Percentiles rank a stretch among this genome's conserved stretches.
Evolutionary conservation across 2,329 filamentous ascomycete species (phyloP).

Genomic region (Aureobasidium uvarum): DNA sequence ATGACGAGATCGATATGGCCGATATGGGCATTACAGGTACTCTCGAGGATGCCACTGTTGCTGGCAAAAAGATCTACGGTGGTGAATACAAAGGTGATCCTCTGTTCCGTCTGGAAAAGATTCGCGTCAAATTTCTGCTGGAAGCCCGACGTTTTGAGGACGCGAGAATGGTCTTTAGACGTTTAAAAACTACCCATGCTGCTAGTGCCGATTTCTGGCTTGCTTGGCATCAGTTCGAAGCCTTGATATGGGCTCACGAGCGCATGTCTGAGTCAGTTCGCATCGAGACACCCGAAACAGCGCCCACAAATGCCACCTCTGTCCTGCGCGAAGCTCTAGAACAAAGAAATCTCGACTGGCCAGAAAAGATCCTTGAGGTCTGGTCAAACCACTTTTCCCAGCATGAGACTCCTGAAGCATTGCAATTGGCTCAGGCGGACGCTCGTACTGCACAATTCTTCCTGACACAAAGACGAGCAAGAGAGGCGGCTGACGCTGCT

Average conservation of each 20-base stretch:
- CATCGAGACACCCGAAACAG: conserved; percentile 53
- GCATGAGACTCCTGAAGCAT: conserved; percentile 74
- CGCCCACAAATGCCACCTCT: conserved; percentile 70
- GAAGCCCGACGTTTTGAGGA: conserved; percentile 75
- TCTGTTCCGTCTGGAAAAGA: conserved; percentile 81
- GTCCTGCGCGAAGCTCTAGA: conserved; percentile 71
- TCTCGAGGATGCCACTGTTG: conserved; percentile 75
- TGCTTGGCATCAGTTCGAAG: conserved; percentile 88
- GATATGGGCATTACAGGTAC: conserved; percentile 85
- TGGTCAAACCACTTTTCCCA: conserved; percentile 83
- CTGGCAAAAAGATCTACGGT: conserved; percentile 75
- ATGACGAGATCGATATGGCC: conserved; percentile 78
- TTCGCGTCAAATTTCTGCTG: conserved; percentile 87
- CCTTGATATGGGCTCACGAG: conserved; percentile 65
- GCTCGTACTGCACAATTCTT: conserved; percentile 66
- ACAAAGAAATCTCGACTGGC: conserved; percentile 66
- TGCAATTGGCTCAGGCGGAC: conserved; percentile 71
- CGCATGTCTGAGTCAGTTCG: conserved; percentile 52
- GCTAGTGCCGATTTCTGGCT: conserved; percentile 93
- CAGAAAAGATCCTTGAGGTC: conserved; percentile 71
- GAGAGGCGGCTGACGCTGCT: conserved; percentile 65
- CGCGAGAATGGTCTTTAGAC: conserved; percentile 55
- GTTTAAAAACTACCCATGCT: conserved; percentile 65
- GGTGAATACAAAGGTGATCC: conserved; percentile 81
- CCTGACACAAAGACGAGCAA: conserved; percentile 62